phyloP scores from a whole-genome alignment of 495 filamentous ascomycete genomes.

The Xylaria telfairii region DNA sequence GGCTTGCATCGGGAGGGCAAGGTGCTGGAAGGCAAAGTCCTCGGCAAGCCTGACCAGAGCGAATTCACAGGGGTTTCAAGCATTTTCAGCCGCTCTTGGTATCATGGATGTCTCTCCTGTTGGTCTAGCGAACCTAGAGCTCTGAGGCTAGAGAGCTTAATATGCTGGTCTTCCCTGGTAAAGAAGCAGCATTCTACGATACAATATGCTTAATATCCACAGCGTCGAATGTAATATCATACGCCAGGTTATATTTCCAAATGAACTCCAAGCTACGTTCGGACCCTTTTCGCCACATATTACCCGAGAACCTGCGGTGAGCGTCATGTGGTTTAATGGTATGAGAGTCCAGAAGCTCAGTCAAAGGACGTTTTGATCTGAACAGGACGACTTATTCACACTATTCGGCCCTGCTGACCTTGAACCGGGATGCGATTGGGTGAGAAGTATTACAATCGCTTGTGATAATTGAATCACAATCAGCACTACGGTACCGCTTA shows the following conservation, averaged over 20 bases:
- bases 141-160: neutral
- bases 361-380: neutral
- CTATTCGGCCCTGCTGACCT: constrained; percentile 1
- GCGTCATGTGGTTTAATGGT: neutral
- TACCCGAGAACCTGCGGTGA: neutral
- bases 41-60: neutral
- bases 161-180: neutral
- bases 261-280: neutral
- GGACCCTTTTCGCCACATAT: neutral
- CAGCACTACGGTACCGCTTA: neutral
- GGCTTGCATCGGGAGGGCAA: neutral
- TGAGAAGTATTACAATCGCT: neutral
- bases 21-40: neutral
- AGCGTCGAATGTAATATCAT: neutral
- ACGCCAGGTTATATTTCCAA: neutral
- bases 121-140: neutral
- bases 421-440: neutral
- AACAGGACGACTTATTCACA: neutral
- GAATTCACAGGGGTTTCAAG: neutral
- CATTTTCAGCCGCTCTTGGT: neutral
- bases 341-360: neutral
- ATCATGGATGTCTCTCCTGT: neutral
- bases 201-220: neutral
- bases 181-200: neutral
- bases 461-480: neutral